phyloP scores from a whole-genome alignment of 2,329 filamentous ascomycete genomes.

The Chaetomiaceae sp. region DNA sequence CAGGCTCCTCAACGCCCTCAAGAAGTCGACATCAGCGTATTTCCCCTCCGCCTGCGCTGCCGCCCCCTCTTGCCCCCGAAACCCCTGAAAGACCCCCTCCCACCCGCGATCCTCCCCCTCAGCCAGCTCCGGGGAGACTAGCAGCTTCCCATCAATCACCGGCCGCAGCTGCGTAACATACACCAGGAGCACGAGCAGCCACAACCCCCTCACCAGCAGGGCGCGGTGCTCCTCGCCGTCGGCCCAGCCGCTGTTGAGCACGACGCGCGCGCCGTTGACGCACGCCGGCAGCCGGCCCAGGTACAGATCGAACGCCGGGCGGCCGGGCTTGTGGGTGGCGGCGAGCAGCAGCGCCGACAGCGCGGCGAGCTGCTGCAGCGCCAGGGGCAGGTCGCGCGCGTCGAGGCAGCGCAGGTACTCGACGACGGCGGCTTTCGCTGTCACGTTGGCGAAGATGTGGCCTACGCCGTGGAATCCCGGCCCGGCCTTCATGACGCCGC shows the following conservation, averaged over 20 bases:
- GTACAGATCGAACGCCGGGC: slow-evolving; percentile 24
- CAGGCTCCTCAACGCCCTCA: slow-evolving; percentile 17
- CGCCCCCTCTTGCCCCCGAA: neutral
- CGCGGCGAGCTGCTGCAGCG: slow-evolving; percentile 19
- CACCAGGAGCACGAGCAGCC: slow-evolving; percentile 22
- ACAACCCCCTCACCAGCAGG: slow-evolving; percentile 20
- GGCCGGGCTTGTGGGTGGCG: slow-evolving; percentile 21
- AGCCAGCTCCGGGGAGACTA: slow-evolving; percentile 8
- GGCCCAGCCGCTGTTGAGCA: slow-evolving; percentile 16
- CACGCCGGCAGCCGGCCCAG: slow-evolving; percentile 21
- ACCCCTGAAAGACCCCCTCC: slow-evolving; percentile 11
- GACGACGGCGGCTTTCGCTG: slow-evolving; percentile 17
- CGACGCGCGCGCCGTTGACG: slow-evolving; percentile 19
- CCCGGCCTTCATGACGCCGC: slow-evolving; percentile 22
- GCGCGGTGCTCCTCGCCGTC: slow-evolving; percentile 8
- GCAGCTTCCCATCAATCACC: slow-evolving; percentile 16
- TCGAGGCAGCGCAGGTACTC: slow-evolving; percentile 23
- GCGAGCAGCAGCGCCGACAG: slow-evolving; percentile 20
- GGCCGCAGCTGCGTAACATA: slow-evolving; percentile 28
- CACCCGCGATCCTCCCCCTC: slow-evolving; percentile 9
- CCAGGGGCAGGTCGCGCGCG: slow-evolving; percentile 9
- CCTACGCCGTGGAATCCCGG: slow-evolving; percentile 21
- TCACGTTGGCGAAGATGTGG: slow-evolving; percentile 17
- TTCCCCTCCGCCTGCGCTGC: neutral
- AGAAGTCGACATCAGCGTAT: slow-evolving; percentile 7